These are phyloP conservation scores for Wickerhamiella infanticola DNA, from an alignment of 1,139 yeast species.

Conservation along the genomic window DNA sequence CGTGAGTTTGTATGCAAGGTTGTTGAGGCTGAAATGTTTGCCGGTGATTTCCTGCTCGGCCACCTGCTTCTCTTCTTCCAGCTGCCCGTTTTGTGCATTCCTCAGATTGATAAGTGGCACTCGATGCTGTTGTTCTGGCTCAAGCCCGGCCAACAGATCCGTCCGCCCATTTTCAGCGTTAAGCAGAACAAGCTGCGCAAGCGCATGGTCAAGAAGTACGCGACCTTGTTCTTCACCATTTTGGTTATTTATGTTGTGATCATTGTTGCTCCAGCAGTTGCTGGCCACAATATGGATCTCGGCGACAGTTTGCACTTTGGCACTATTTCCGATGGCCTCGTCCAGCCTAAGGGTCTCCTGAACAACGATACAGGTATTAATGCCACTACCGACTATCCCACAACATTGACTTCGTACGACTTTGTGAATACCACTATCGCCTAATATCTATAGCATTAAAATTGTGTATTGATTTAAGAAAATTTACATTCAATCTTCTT, in stretches of 20 bases:
- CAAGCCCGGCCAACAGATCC: constrained; percentile 92
- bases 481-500: neutral
- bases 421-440: constrained; percentile 14
- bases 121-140: constrained; percentile 98
- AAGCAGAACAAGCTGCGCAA: constrained; percentile 95
- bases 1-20: constrained; percentile 93
- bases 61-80: constrained; percentile 79
- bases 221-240: constrained; percentile 61
- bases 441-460: neutral
- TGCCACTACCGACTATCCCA: constrained; percentile 19
- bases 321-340: constrained; percentile 35
- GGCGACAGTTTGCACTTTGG: constrained; percentile 8
- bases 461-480: neutral
- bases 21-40: constrained; percentile 88
- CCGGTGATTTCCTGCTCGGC: constrained; percentile 91
- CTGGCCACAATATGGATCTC: constrained; percentile 19
- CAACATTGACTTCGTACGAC: constrained; percentile 19
- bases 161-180: constrained; percentile 96
- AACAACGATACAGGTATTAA: constrained; percentile 57
- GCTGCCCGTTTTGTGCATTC: constrained; percentile 72
- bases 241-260: constrained; percentile 56
- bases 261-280: constrained; percentile 84
- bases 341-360: constrained; percentile 73
- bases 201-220: constrained; percentile 96
- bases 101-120: constrained; percentile 94